A percentile compares a stretch with the other conserved stretches of the same genome.
These are phyloP conservation scores for Boletus subcaerulescens DNA, from an alignment of 768 basidiomycete genomes.

Conservation along the genomic window DNA sequence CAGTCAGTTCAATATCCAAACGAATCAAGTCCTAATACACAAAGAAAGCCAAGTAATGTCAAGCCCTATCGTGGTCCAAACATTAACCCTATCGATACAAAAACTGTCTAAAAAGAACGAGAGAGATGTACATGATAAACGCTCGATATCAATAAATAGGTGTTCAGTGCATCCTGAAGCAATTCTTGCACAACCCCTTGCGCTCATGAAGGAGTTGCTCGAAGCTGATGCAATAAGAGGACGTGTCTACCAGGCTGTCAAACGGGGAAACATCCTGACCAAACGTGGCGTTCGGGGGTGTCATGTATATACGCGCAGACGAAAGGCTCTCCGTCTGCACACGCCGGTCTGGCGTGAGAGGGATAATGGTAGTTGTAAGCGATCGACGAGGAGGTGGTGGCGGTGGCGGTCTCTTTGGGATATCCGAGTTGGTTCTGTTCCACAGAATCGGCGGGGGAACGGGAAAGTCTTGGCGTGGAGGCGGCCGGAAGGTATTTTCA, in stretches of 20 bases:
- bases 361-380: conserved; percentile 29
- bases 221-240: conserved; percentile 49
- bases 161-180: conserved; percentile 51
- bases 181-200: conserved; percentile 64
- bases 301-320: conserved; percentile 21
- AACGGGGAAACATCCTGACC: conserved; percentile 58
- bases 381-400: conserved; percentile 60
- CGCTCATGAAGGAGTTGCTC: conserved; percentile 67
- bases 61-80: too few species aligned
- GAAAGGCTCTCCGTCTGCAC: conserved; percentile 13
- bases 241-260: conserved; percentile 56
- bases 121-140: background rate
- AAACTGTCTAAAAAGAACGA: background rate
- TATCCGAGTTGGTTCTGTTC: conserved; percentile 26
- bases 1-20: too few species aligned
- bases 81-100: too few species aligned
- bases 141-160: background rate
- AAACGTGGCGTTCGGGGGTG: conserved; percentile 30
- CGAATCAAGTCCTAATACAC: too few species aligned
- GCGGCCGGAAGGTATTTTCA: conserved; percentile 20
- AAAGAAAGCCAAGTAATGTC: too few species aligned
- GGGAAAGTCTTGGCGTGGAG: conserved; percentile 16
- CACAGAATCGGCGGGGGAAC: conserved; percentile 17
- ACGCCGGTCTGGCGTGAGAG: conserved; percentile 49
- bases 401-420: conserved; percentile 36